Evolutionary conservation across 768 basidiomycete genomes (phyloP).

Genomic region (Pleurotus sapidus): DNA sequence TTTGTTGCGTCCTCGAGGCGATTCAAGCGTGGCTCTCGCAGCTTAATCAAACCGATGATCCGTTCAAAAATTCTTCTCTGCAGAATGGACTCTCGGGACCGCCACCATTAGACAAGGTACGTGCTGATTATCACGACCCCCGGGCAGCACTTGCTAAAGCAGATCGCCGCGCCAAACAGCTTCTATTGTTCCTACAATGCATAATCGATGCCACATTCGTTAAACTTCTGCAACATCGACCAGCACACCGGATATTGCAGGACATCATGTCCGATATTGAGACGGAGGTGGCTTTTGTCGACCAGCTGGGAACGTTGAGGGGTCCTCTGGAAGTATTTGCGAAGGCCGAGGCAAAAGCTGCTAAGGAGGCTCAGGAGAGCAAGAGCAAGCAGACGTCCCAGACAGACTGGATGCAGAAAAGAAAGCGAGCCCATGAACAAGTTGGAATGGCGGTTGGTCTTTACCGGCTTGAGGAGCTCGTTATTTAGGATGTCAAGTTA

Average conservation of each 20-base stretch:
- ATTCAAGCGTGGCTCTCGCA: constrained; percentile 48
- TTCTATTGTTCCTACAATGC: constrained; percentile 55
- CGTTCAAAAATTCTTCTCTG: constrained; percentile 31
- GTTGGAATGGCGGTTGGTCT: constrained; percentile 53
- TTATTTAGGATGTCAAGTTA: constrained; percentile 32
- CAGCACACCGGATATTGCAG: constrained; percentile 52
- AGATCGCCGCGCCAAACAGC: background rate
- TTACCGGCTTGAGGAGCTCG: constrained; percentile 73
- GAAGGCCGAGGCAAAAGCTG: constrained; percentile 45
- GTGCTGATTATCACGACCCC: background rate
- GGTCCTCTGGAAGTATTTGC: constrained; percentile 65
- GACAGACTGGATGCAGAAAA: constrained; percentile 50
- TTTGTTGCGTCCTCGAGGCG: constrained; percentile 41
- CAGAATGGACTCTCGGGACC: constrained; percentile 32
- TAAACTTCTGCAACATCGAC: constrained; percentile 59
- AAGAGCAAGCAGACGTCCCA: constrained; percentile 26
- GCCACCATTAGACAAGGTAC: constrained; percentile 44
- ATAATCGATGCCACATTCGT: constrained; percentile 75
- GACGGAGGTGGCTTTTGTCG: constrained; percentile 50
- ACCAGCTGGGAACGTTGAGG: constrained; percentile 51
- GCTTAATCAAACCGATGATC: constrained; percentile 31
- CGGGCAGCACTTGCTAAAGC: too few species aligned
- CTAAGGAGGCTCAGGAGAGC: constrained; percentile 39
- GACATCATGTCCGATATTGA: constrained; percentile 48
- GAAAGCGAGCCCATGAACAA: constrained; percentile 51